phyloP scores from a whole-genome alignment of 257 asterid species.

The Petunia axillaris region DNA sequence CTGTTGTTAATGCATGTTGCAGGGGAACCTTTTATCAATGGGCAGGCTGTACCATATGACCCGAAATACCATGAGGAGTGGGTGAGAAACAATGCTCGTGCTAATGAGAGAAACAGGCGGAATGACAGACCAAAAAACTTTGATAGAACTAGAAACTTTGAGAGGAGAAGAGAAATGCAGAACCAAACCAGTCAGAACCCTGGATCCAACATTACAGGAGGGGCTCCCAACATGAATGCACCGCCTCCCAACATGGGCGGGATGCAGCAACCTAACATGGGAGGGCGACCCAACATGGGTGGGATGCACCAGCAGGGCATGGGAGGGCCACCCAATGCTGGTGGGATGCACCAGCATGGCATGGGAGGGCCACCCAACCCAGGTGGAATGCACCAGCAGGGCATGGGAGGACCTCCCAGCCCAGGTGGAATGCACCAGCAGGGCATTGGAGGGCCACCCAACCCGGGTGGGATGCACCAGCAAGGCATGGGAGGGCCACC shows the following conservation, averaged over 20 bases:
- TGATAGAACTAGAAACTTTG: conserved; percentile 66
- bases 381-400: neutral
- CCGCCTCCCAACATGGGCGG: conserved; percentile 32
- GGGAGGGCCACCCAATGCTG: neutral
- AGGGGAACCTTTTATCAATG: conserved; percentile 97
- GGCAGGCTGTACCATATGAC: conserved; percentile 95
- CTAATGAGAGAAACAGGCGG: conserved; percentile 70
- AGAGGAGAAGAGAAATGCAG: conserved; percentile 50
- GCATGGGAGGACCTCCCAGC: conserved; percentile 9
- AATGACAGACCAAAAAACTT: conserved; percentile 71
- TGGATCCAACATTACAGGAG: conserved; percentile 15
- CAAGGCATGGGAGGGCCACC: conserved; percentile 3
- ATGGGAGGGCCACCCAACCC: conserved; percentile 41
- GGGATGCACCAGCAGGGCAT: conserved; percentile 4
- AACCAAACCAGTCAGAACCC: conserved; percentile 28
- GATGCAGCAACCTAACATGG: conserved; percentile 27
- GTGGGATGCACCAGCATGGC: conserved; percentile 21
- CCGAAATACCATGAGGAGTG: conserved; percentile 94
- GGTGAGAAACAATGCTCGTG: conserved; percentile 79
- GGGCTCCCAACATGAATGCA: conserved; percentile 37
- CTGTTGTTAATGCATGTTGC: conserved; percentile 32
- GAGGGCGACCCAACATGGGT: conserved; percentile 36
- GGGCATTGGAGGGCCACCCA: conserved; percentile 40
- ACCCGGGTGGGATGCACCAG: neutral
- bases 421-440: conserved; percentile 12